phyloP scores from a whole-genome alignment of 169 alveolate genomes.

The Toxoplasma gondii region DNA sequence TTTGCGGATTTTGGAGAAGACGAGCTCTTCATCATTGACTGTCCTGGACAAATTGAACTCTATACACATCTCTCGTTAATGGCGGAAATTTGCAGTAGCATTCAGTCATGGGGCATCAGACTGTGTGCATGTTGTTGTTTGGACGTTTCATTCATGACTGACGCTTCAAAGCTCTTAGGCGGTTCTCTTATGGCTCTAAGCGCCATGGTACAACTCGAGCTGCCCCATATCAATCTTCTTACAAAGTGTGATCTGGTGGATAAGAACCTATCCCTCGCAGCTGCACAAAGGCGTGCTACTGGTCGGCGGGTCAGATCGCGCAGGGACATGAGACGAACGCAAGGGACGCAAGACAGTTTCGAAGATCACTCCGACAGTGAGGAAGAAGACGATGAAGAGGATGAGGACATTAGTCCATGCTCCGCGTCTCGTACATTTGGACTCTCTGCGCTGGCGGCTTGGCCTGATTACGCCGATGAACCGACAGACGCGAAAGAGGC shows the following conservation, averaged over 20 bases:
- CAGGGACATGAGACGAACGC: neutral
- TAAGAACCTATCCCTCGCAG: slow-evolving; percentile 55
- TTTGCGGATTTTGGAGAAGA: slow-evolving; percentile 83
- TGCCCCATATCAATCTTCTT: slow-evolving; percentile 91
- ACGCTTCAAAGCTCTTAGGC: slow-evolving; percentile 88
- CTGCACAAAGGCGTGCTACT: neutral
- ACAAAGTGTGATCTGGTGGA: slow-evolving; percentile 93
- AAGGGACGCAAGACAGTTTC: neutral
- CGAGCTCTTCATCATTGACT: slow-evolving; percentile 89
- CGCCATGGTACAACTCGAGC: slow-evolving; percentile 90
- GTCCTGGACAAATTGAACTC: slow-evolving; percentile 95
- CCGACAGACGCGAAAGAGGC: slow-evolving; percentile 16
- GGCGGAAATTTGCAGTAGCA: slow-evolving; percentile 79
- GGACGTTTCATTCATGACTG: slow-evolving; percentile 90
- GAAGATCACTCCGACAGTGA: neutral
- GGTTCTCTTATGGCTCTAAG: slow-evolving; percentile 90
- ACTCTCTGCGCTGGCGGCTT: neutral
- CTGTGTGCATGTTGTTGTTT: slow-evolving; percentile 88
- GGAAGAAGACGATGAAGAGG: neutral
- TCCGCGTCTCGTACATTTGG: neutral
- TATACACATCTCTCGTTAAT: slow-evolving; percentile 91
- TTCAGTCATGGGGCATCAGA: slow-evolving; percentile 84
- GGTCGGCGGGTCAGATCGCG: neutral
- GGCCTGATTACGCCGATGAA: neutral
- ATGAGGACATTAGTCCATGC: neutral